Base-by-base conservation (phyloP, 345 rosid genomes). In the Dimocarpus longan region DNA sequence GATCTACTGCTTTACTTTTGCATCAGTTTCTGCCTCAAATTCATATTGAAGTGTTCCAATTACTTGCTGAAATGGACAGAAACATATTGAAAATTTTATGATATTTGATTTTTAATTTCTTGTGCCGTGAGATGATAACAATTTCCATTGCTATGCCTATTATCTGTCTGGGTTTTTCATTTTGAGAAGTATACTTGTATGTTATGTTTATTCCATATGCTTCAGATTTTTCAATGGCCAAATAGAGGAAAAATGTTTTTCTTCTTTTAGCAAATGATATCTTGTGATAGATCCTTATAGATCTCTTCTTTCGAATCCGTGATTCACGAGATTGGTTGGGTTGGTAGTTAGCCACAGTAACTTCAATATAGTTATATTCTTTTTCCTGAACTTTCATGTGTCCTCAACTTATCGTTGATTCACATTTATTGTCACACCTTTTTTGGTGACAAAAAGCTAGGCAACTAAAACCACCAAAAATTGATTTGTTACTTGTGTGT, bases 241-340 rank as follows among this genome's bases (percentile, higher is more conserved):
- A 66, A 65, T 7, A 76, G 56, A 65, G 74, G 59, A 50, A 70
- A 54, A 59, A 28, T 50, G 4, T 67, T 71, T 40, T 62, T 22
- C 43, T 71, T 39, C 28, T 43, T 77, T 16, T 21, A 40, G 74
- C 63, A 78, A 67, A 63, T 44, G 44, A 68, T 52, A 57, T 76
- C 59, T 63, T 75, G 79, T 78, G 77, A 56, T 52, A 64, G 74
- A 54, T 66, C 74, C 77, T 82, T 80, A 74, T 69, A 44, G 81
- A 80, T 83, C 78, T 59, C 68, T 13, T 72, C 66, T 77, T 75
- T 68, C 63, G 69, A 78, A 78, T 78, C 89, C 81, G 87, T 86
- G 87, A 84, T 78, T 89, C 92, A 88, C 90, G 81, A 77, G 90
- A 83, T 77, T 26, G 67, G 78, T 79, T 83, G 77, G 76, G 84